A percentile compares a stretch with the other conserved stretches of the same genome.
Conservation (phyloP, 2,329 filamentous ascomycete genomes). For the Pyrenochaeta sp. region DNA sequence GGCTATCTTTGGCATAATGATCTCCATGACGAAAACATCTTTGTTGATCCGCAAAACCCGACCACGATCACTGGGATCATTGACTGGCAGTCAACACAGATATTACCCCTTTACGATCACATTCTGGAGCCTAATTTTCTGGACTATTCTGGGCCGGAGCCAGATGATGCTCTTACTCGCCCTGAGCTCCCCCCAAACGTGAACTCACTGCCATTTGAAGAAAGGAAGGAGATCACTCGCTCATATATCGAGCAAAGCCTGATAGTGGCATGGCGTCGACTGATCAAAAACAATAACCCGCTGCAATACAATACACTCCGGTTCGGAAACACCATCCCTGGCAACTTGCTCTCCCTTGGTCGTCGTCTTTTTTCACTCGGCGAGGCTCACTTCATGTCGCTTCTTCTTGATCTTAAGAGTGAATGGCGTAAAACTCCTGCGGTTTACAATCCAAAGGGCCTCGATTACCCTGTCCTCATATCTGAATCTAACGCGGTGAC, state of each 20-base stretch:
- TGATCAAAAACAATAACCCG: conserved; percentile 13
- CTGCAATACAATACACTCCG: conserved; percentile 8
- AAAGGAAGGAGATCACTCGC: conserved; percentile 9
- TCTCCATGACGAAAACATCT: conserved; percentile 40
- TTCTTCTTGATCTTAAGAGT: conserved; percentile 13
- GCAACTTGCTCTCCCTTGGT: conserved; percentile 15
- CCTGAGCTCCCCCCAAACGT: conserved; percentile 9
- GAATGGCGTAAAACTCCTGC: conserved; percentile 8
- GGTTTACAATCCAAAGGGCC: too few relatives aligned
- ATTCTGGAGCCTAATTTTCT: conserved; percentile 16
- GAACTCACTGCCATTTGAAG: conserved; percentile 15
- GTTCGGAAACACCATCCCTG: conserved; percentile 12
- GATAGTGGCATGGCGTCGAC: conserved; percentile 17
- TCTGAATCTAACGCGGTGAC: too few relatives aligned
- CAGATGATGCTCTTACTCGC: conserved; percentile 11
- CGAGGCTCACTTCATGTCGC: conserved; percentile 16
- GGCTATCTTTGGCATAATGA: conserved; percentile 44
- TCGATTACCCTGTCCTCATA: too few relatives aligned
- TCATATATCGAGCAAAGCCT: conserved; percentile 11
- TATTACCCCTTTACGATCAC: conserved; percentile 29
- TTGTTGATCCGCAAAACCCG: conserved; percentile 27
- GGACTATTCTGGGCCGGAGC: conserved; percentile 17
- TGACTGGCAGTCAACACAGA: conserved; percentile 40
- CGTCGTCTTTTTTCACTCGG: conserved; percentile 16
- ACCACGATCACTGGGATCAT: conserved; percentile 34